Evolutionary conservation across 2,329 filamentous ascomycete genomes (phyloP).

Genomic region (Fusarium longipes): DNA sequence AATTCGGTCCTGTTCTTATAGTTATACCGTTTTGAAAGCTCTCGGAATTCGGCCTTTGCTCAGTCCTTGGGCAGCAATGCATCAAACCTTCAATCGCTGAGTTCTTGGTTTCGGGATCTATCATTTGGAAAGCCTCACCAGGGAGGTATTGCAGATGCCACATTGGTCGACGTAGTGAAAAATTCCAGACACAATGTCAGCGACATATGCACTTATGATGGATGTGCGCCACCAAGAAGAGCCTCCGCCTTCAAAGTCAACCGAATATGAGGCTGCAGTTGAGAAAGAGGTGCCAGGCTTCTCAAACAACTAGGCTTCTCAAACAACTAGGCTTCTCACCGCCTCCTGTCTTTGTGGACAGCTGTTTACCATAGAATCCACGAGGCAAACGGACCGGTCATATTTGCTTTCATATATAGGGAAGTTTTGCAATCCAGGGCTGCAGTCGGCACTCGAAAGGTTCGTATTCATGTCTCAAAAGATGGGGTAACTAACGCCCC

Average conservation of each 20-base stretch:
- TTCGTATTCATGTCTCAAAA: conserved; percentile 39
- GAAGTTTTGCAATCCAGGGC: conserved; percentile 16
- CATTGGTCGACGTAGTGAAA: conserved; percentile 6
- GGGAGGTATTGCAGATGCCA: background rate
- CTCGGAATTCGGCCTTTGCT: background rate
- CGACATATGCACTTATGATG: background rate
- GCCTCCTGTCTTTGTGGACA: conserved; percentile 1
- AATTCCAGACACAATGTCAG: background rate
- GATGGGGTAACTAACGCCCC: conserved; percentile 29
- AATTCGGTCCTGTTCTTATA: conserved; percentile 7
- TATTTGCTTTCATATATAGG: background rate
- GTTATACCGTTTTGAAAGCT: conserved; percentile 16
- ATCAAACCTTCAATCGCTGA: background rate
- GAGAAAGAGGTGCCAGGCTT: conserved; percentile 1
- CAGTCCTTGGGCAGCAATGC: conserved; percentile 36
- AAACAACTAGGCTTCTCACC: background rate
- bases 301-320: background rate
- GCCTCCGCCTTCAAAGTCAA: background rate
- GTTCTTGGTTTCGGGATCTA: background rate
- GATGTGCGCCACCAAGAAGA: background rate
- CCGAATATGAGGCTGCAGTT: conserved; percentile 20
- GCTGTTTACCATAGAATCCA: background rate
- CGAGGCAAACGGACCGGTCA: conserved; percentile 6
- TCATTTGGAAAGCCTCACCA: conserved; percentile 20
- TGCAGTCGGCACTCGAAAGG: conserved; percentile 25